Conservation (phyloP, 2,329 filamentous ascomycete genomes). For the Diaporthe sp. region DNA sequence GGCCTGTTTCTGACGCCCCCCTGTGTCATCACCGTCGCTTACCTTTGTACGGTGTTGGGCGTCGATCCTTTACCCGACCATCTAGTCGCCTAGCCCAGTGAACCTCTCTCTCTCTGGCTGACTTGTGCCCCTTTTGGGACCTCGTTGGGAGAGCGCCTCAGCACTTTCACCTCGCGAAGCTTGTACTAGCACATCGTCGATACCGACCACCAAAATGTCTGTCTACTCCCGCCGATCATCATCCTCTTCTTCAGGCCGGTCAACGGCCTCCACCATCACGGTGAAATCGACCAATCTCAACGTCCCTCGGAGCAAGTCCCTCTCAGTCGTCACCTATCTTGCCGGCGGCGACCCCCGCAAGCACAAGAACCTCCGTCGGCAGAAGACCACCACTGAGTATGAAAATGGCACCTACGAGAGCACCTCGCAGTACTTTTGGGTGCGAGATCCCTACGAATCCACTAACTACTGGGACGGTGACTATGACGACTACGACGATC, state of each 20-base stretch:
- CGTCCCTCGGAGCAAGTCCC: conserved; percentile 33
- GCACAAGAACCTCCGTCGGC: conserved; percentile 40
- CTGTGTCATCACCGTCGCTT: conserved; percentile 29
- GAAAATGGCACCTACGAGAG: conserved; percentile 38
- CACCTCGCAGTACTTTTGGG: conserved; percentile 35
- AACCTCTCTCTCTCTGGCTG: conserved; percentile 3
- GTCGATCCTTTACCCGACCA: neutral
- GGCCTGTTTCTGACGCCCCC: neutral
- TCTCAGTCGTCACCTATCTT: conserved; percentile 40
- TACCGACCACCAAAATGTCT: conserved; percentile 34
- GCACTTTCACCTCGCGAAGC: neutral
- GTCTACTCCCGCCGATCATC: conserved; percentile 40
- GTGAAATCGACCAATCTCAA: conserved; percentile 37
- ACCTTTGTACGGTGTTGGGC: neutral
- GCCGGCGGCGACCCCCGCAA: conserved; percentile 42
- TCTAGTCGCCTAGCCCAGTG: conserved; percentile 1
- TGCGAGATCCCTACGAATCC: conserved; percentile 40
- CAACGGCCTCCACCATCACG: conserved; percentile 33
- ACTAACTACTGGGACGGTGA: conserved; percentile 35
- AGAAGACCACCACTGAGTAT: conserved; percentile 40
- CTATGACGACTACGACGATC: conserved; percentile 34
- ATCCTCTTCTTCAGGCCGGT: conserved; percentile 37
- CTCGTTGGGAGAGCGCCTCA: neutral
- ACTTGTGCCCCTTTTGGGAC: neutral
- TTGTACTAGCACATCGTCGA: conserved; percentile 10